phyloP scores from a whole-genome alignment of 75 land plant species.

The Gnetum montanum region DNA sequence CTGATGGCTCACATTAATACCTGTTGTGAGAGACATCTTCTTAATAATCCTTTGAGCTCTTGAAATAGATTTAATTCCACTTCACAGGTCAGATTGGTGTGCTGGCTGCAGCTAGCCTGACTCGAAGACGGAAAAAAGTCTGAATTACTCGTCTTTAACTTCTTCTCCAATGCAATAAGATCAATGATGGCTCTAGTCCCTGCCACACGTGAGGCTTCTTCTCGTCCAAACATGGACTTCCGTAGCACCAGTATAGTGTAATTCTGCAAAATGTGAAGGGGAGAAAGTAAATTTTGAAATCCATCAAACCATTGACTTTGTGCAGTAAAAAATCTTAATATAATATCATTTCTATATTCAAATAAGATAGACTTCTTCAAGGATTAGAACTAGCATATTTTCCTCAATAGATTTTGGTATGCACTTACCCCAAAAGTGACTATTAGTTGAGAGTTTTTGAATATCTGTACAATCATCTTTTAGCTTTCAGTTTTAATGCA shows the following conservation, averaged over 20 bases:
- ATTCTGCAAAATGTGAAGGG: constrained; percentile 60
- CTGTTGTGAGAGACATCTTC: constrained; percentile 90
- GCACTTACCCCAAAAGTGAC: no score
- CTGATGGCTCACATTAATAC: constrained; percentile 14
- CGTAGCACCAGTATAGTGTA: constrained; percentile 70
- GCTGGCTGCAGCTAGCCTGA: constrained; percentile 92
- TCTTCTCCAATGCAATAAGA: constrained; percentile 50
- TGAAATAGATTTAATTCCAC: constrained; percentile 40
- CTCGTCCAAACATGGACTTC: constrained; percentile 79
- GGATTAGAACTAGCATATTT: no score
- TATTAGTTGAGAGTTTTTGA: no score
- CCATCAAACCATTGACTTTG: not conserved
- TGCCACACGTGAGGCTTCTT: constrained; percentile 54
- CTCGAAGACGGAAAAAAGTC: constrained; percentile 61
- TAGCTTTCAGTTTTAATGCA: no score
- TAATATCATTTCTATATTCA: no score
- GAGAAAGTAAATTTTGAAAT: no score
- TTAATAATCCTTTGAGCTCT: constrained; percentile 66
- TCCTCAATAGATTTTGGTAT: no score
- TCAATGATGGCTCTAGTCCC: constrained; percentile 60
- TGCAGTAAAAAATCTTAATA: not conserved
- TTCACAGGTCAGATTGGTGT: constrained; percentile 19
- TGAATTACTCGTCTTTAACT: constrained; percentile 20
- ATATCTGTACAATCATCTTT: no score
- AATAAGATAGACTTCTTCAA: no score